Evolutionary conservation across 2,329 filamentous ascomycete species (phyloP).

Genomic region (Helicocarpus griseus): DNA sequence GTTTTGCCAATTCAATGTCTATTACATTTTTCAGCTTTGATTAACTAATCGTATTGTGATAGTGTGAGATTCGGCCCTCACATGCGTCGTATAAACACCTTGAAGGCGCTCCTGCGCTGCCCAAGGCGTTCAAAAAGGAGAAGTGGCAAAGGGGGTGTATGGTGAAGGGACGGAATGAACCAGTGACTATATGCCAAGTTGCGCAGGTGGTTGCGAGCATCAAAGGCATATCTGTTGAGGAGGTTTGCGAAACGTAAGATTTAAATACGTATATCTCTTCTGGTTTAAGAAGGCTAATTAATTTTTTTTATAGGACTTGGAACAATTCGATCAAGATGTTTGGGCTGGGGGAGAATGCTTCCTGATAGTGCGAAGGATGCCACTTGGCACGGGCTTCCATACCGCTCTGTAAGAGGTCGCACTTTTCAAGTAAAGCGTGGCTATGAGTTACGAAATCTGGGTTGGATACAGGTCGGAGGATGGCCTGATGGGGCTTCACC

Average conservation of each 20-base stretch:
- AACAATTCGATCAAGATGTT: slow-evolving; percentile 73
- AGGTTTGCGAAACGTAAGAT: slow-evolving; percentile 68
- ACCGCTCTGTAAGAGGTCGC: background rate
- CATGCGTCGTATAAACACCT: slow-evolving; percentile 75
- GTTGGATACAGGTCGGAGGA: background rate
- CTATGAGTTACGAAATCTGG: background rate
- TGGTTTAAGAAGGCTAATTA: slow-evolving; percentile 12
- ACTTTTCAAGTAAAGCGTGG: background rate
- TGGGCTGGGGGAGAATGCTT: slow-evolving; percentile 47
- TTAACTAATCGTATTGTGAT: background rate
- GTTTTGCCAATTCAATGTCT: slow-evolving; percentile 6
- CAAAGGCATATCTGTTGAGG: slow-evolving; percentile 68
- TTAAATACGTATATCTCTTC: background rate
- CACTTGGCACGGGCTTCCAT: background rate
- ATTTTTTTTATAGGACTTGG: slow-evolving; percentile 50
- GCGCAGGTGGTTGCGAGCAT: slow-evolving; percentile 82
- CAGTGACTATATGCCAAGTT: slow-evolving; percentile 74
- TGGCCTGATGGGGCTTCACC: too few relatives aligned
- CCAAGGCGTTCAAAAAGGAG: slow-evolving; percentile 88
- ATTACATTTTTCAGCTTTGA: background rate
- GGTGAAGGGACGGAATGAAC: slow-evolving; percentile 93
- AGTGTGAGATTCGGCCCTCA: slow-evolving; percentile 82
- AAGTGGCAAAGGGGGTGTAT: slow-evolving; percentile 80
- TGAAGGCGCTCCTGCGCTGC: slow-evolving; percentile 59
- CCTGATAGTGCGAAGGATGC: background rate